A percentile compares a stretch with the other conserved stretches of the same genome.
These are phyloP conservation scores for Torulaspora pretoriensis DNA, from an alignment of 1,139 yeast species.

Conservation along the genomic window DNA sequence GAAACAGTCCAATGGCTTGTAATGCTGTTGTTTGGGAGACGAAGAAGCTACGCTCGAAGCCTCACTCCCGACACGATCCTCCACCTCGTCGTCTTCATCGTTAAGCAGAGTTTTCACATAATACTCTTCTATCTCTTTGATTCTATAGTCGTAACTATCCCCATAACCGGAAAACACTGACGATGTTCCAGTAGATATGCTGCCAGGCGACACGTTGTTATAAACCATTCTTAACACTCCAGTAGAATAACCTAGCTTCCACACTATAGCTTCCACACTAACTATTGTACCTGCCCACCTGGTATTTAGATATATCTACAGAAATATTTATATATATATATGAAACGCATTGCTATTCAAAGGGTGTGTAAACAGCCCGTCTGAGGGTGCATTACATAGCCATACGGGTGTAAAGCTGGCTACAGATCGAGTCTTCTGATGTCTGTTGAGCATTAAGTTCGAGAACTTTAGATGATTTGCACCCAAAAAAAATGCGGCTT, in stretches of 20 bases:
- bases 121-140: slow-evolving; percentile 36
- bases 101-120: slow-evolving; percentile 32
- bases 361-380: background rate
- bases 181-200: slow-evolving; percentile 23
- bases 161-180: slow-evolving; percentile 28
- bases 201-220: slow-evolving; percentile 1
- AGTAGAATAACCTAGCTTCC: background rate
- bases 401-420: background rate
- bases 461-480: slow-evolving; percentile 3
- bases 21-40: slow-evolving; percentile 8
- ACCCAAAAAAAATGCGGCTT: slow-evolving; percentile 4
- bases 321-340: background rate
- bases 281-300: background rate
- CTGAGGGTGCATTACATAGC: slow-evolving; percentile 1
- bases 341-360: background rate
- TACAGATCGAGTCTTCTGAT: background rate
- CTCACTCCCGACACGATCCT: slow-evolving; percentile 5
- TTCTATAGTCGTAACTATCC: slow-evolving; percentile 24
- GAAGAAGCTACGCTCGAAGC: slow-evolving; percentile 2
- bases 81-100: slow-evolving; percentile 20
- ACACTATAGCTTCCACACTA: background rate
- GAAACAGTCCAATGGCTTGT: slow-evolving; percentile 8
- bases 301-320: too few species aligned
- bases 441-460: slow-evolving; percentile 1
- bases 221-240: background rate